Base-by-base conservation (phyloP, 2,329 filamentous ascomycete species). In the Cercospora beticola region DNA sequence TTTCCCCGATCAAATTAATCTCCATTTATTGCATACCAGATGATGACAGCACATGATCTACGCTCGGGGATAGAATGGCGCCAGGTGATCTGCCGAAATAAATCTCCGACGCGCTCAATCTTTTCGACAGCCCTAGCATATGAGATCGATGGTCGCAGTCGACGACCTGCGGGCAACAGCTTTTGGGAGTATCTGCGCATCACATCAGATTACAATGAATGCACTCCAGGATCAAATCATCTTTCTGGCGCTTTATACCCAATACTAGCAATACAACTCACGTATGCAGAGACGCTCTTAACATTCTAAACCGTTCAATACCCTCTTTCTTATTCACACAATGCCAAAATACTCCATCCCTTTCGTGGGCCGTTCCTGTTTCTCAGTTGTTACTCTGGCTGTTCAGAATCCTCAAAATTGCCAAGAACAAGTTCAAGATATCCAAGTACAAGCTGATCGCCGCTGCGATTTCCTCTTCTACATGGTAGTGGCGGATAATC, bases 341-440 rank as follows among this genome's bases (percentile, higher is more conserved):
- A 52, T 52, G 33, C 33, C 33, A 16, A 16, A 5, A 36, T 36
- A 36, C 33, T 36, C 33, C 33, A 14, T 36, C 33, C 12, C 33
- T 36, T 36, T 6, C 33, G 33, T 36, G 33, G 12, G 12, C 12
- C 33, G 6, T 36, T 36, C 33, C 33, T 36, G 33, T 36, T 2
- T 26, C 23, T 65, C 89, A 98, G 86, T 97, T 96, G 82, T 97
- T 94, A 79, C 89, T 90, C 86, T 97, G 92, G 84, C 91, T 96
- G 86, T 99, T 99, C 77, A 99, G 85, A 75, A 99, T 98, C 78
- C 95, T 88, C 78, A 99, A 85, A 77, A 99, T 99, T 64, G 93
- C 91, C 74, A 99, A 85, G 88, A 99, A 99, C 74, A 99, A 82
- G 86, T 99, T 99, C 36, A 75, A 54, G 14, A 75, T 66, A 36